phyloP scores from a whole-genome alignment of 129 eudicot species.

The Saussurea involucrata region DNA sequence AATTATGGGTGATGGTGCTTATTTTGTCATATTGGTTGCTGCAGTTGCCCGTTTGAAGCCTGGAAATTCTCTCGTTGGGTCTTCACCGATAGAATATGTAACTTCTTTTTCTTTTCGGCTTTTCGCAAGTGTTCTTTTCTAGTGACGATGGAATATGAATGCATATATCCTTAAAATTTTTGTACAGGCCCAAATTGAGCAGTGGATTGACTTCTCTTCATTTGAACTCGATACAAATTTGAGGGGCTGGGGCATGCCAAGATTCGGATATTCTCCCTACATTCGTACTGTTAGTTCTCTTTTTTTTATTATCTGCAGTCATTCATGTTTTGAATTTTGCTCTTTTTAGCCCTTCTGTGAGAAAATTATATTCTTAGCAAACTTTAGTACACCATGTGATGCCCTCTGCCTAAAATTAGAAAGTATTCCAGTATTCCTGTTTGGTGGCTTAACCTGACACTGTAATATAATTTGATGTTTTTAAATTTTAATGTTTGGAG shows the following conservation, averaged over 20 bases:
- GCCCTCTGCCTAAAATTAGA: not conserved
- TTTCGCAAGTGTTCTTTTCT: not conserved
- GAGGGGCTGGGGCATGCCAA: conserved; percentile 39
- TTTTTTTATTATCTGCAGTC: not conserved
- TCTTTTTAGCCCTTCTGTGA: not conserved
- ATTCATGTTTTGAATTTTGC: not conserved
- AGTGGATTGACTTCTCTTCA: conserved; percentile 63
- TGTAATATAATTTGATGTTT: not conserved
- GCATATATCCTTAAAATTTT: not conserved
- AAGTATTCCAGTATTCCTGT: not conserved
- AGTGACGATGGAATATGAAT: not conserved
- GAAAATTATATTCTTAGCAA: not conserved
- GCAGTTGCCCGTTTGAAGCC: conserved; percentile 57
- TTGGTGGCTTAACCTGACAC: not conserved
- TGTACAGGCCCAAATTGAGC: conserved; percentile 63
- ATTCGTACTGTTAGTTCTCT: conserved; percentile 24
- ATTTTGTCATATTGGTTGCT: conserved; percentile 10
- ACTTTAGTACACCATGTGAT: not conserved
- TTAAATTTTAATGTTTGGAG: not conserved
- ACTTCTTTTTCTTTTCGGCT: conserved; percentile 7
- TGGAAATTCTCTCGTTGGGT: conserved; percentile 51
- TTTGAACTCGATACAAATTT: conserved; percentile 49
- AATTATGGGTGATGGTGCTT: not conserved
- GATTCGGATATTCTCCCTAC: conserved; percentile 35
- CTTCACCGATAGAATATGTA: conserved; percentile 62